Evolutionary conservation across 1,139 yeast genomes (phyloP).

Genomic region (Nakaseomyces uthaithaninus): DNA sequence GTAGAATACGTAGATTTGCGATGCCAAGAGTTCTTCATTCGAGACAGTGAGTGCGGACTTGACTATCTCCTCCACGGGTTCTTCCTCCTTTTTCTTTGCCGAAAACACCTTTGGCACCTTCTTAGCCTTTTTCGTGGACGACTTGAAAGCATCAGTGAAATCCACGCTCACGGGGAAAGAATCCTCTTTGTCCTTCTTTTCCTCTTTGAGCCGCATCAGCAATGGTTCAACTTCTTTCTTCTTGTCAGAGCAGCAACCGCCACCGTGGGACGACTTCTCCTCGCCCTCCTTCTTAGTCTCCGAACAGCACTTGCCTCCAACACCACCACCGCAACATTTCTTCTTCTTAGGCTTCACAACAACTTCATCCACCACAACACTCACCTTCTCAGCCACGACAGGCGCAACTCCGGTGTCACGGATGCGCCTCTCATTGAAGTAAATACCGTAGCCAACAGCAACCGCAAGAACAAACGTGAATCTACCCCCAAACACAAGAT

Average conservation of each 20-base stretch:
- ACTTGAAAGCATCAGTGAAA: conserved; percentile 34
- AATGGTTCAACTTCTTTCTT: conserved; percentile 10
- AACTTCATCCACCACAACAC: not conserved
- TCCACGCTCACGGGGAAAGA: conserved; percentile 35
- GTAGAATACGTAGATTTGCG: conserved; percentile 55
- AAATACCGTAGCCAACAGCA: conserved; percentile 26
- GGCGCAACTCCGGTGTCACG: not conserved
- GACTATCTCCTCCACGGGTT: conserved; percentile 19
- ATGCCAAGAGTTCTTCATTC: conserved; percentile 27
- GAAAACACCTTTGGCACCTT: conserved; percentile 23
- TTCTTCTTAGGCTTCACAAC: not conserved
- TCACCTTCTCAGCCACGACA: not conserved
- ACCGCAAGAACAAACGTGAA: conserved; percentile 29
- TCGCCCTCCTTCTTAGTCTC: conserved; percentile 5
- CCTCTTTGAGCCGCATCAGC: conserved; percentile 12
- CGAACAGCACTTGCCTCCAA: conserved; percentile 6
- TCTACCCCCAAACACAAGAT: conserved; percentile 32
- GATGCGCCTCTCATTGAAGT: conserved; percentile 14
- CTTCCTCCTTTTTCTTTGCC: conserved; percentile 20
- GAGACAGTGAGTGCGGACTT: conserved; percentile 32
- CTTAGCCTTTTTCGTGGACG: conserved; percentile 15
- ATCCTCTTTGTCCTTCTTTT: conserved; percentile 7
- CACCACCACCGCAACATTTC: conserved; percentile 8
- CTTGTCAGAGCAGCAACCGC: conserved; percentile 15
- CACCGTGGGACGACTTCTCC: conserved; percentile 19